Conservation (phyloP, 1,284 basidiomycete genomes). For the Trichosporon coremiiforme region DNA sequence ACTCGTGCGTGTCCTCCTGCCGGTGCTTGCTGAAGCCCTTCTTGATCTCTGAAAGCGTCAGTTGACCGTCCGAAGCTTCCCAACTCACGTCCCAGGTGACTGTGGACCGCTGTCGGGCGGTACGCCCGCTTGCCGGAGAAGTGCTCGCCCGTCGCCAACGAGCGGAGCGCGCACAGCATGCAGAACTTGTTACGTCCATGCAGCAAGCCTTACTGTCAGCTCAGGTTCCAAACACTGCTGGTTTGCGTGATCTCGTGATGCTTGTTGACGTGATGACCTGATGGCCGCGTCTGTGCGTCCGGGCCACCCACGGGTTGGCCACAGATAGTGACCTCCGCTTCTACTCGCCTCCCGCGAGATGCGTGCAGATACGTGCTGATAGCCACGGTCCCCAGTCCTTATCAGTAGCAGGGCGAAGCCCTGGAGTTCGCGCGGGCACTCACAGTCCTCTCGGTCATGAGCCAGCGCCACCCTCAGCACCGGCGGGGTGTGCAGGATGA, state of each 20-base stretch:
- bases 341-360: not conserved
- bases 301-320: not conserved
- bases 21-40: constrained; percentile 86
- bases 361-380: not conserved
- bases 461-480: constrained; percentile 70
- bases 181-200: constrained; percentile 62
- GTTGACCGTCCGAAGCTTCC: not conserved
- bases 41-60: constrained; percentile 70
- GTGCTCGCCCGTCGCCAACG: constrained; percentile 48
- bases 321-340: not conserved
- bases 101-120: constrained; percentile 66
- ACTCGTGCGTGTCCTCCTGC: constrained; percentile 98
- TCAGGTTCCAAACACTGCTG: not conserved
- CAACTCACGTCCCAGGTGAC: constrained; percentile 68
- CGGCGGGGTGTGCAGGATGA: constrained; percentile 89
- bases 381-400: constrained; percentile 3
- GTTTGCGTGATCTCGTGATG: not conserved
- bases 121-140: constrained; percentile 42
- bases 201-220: constrained; percentile 23
- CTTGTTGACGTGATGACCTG: not conserved
- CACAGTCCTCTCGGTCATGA: constrained; percentile 61
- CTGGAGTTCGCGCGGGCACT: not conserved
- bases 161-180: constrained; percentile 70
- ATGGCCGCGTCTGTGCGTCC: not conserved
- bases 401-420: not conserved